Evolutionary conservation across 208 protist species (phyloP), one percentile per base, ranked within the genome.

Genomic region (Herpetomonas samuelpessoai): DNA sequence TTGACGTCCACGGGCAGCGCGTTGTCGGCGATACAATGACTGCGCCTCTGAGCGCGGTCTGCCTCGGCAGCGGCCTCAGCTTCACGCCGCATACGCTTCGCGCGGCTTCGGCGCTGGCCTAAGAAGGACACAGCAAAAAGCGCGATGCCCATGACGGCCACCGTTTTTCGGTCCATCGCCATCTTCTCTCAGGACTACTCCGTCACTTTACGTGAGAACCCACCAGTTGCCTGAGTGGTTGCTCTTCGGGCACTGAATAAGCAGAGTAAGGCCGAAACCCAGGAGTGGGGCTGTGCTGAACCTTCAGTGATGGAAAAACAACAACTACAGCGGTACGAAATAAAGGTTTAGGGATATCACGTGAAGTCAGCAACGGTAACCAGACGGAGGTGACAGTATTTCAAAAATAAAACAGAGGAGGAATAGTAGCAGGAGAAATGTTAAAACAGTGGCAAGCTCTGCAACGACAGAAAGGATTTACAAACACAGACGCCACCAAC

Each of bases 1-100:
- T 58, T 9, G 2, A 66, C n/a, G 19, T 21, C 6, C 7, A 66
- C 26, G 2, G 60, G 60, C 18, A 63, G 49, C n/a, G 60, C 14
- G 16, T 44, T 25, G n/a, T 30, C 21, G 19, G 21, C 6, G 12
- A 38, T 22, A n/a, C 49, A 30, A 19, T 48, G 4, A 19, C 44
- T 22, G 19, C 19, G 44, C 22, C 22, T 48, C 46, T 26, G 12
- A 6, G 46, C 19, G 19, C 9, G 25, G 19, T 25, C 24, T 39
- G 27, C 27, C 6, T 16, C 49, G 3, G 7, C 49, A 25, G 3
- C 19, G 19, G 24, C 49, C 6, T 6, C 24, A 7, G 49, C 24
- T 18, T 22, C 27, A 14, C 21, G 21, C 6, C 44, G 18, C 44
- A 48, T 9, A 4, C 44, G 44, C 44, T 19, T 10, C 9, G 9